Percentiles rank a stretch among this genome's conserved stretches.
phyloP scores from a whole-genome alignment of 129 eudicot species.

The Flaveria ramosissima region DNA sequence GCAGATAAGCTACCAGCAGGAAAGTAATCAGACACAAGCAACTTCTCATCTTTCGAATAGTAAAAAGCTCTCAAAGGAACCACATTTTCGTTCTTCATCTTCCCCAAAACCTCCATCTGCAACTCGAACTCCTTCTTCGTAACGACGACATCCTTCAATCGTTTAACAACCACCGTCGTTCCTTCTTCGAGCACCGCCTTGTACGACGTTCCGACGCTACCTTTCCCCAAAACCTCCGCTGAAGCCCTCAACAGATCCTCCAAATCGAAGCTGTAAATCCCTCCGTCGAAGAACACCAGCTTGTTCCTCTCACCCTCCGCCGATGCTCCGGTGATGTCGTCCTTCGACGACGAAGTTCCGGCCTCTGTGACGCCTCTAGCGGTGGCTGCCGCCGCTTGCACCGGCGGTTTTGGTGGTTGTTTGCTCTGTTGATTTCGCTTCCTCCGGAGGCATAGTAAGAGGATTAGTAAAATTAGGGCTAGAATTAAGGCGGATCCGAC shows the following conservation, averaged over 20 bases:
- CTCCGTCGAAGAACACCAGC: neutral
- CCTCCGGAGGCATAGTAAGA: neutral
- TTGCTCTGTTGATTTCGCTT: neutral
- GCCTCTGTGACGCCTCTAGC: neutral
- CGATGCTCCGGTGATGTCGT: neutral
- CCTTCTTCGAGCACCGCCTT: conserved; percentile 17
- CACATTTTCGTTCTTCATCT: conserved; percentile 13
- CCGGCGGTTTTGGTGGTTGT: neutral
- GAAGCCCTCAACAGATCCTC: conserved; percentile 12
- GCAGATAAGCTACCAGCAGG: conserved; percentile 22
- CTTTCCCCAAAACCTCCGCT: conserved; percentile 19
- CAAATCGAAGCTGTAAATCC: conserved; percentile 16
- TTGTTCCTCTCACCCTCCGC: conserved; percentile 14
- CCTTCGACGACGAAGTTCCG: conserved; percentile 15
- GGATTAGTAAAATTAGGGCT: conserved; percentile 8
- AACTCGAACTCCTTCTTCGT: conserved; percentile 1
- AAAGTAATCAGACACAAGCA: conserved; percentile 11
- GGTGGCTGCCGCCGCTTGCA: neutral
- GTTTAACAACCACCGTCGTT: conserved; percentile 9
- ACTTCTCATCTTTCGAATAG: conserved; percentile 14
- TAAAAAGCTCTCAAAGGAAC: conserved; percentile 18
- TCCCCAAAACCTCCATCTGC: conserved; percentile 13
- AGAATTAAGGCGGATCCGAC: neutral
- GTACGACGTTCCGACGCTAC: conserved; percentile 17
- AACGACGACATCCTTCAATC: conserved; percentile 1